Base-by-base conservation (phyloP, 768 basidiomycete species). In the Gyrodon lividus region DNA sequence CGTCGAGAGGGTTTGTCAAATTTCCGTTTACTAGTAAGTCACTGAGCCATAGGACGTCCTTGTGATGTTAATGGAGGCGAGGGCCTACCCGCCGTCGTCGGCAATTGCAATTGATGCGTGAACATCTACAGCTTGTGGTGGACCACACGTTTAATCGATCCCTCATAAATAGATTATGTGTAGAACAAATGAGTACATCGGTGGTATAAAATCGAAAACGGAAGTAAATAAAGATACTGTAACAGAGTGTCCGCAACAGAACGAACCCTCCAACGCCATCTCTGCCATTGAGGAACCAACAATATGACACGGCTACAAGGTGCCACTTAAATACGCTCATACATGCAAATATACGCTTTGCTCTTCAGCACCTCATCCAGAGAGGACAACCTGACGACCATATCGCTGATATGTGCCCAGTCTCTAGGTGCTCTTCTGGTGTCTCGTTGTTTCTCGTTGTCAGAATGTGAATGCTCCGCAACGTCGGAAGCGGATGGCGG, bases 381-480 rank as follows among this genome's bases (percentile, higher is more conserved):
- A 38, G 85, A 81, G 9, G 87, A 82, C 41, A 89, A 72, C 40
- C 88, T 77, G n/a, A 98, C 92, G 40, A 81, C 72, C 3, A 89
- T 91, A 64, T 98, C 95, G 59, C 92, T 94, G 69, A 96, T 86
- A 66, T 88, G 95, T 41, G 89, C 90, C 95, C 95, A 98, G 54
- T 89, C 82, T 38, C 92, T 50, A 22, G 54, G 28, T 3, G 45
- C 26, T 22, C 55, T 17, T 45, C 57, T 33, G 2, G 34, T 20
- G 7, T 51, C 52, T 24, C 40, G 34, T 0, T 38, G 37, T 31
- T 54, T 64, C 35, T 59, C 59, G 26, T 43, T 39, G 33, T 54
- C 56, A 6, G 56, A 19, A 2, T 20, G 52, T 2, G 56, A 19
- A 2, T 20, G 52, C 3, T 16, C 33, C 5, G 20, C 30, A 16